phyloP scores from a whole-genome alignment of 2,329 filamentous ascomycete species.

The Grosmannia penicillata region DNA sequence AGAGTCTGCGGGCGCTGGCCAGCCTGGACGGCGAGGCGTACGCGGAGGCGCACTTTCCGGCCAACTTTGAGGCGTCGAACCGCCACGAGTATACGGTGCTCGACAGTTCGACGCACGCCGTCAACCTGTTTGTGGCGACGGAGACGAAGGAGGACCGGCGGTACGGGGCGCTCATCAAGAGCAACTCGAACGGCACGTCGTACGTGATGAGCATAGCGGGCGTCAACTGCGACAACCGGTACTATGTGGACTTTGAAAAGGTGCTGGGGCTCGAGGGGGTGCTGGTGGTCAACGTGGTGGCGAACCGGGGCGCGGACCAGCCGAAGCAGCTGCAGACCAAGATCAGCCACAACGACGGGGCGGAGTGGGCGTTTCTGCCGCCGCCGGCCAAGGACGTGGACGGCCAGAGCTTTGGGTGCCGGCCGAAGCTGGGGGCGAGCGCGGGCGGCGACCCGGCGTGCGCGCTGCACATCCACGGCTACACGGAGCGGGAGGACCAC shows the following conservation, averaged over 20 bases:
- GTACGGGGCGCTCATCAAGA: conserved; percentile 87
- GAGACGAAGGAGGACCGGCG: conserved; percentile 48
- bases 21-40: conserved; percentile 77
- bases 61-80: conserved; percentile 64
- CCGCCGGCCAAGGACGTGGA: conserved; percentile 60
- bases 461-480: conserved; percentile 84
- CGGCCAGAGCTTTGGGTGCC: conserved; percentile 56
- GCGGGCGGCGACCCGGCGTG: conserved; percentile 51
- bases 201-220: conserved; percentile 72
- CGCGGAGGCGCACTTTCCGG: conserved; percentile 72
- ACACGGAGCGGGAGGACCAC: conserved; percentile 75
- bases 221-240: conserved; percentile 65
- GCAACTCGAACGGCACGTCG: conserved; percentile 93
- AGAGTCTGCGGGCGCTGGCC: conserved; percentile 60
- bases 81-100: conserved; percentile 82
- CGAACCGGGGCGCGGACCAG: conserved; percentile 43
- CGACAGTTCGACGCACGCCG: conserved; percentile 84
- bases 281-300: conserved; percentile 70
- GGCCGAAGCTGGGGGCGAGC: conserved; percentile 15
- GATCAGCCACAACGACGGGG: conserved; percentile 94
- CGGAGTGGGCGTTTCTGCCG: conserved; percentile 64
- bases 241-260: conserved; percentile 92
- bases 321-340: conserved; percentile 74
- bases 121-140: conserved; percentile 86
- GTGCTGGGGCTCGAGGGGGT: conserved; percentile 87